Evolutionary conservation across 352 stramenopile species (phyloP).

Genomic region (Phytophthora litchii): DNA sequence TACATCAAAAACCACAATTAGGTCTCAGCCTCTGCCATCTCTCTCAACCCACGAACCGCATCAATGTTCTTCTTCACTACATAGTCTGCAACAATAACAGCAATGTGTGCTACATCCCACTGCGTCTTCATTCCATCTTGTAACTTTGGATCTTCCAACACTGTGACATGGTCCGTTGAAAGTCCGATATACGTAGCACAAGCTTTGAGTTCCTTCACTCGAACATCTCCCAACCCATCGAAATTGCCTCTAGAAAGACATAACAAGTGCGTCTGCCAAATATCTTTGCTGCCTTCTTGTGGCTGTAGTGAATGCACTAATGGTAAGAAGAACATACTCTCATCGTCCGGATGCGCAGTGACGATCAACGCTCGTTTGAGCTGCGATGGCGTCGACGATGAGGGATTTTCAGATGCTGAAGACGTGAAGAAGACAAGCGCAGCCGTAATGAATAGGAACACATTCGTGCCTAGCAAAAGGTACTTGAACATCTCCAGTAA

Average conservation of each 20-base stretch:
- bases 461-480: conserved; percentile 61
- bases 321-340: conserved; percentile 98
- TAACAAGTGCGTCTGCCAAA: conserved; percentile 83
- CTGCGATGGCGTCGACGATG: conserved; percentile 3
- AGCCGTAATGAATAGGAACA: conserved; percentile 59
- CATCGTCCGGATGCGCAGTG: conserved; percentile 96
- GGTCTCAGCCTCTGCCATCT: background rate
- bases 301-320: conserved; percentile 73
- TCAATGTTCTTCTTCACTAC: conserved; percentile 64
- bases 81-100: conserved; percentile 57
- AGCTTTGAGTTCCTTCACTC: conserved; percentile 82
- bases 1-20: conserved; percentile 24
- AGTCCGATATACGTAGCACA: conserved; percentile 67
- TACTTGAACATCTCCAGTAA: conserved; percentile 66
- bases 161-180: conserved; percentile 45
- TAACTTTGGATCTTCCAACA: conserved; percentile 82
- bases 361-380: conserved; percentile 80
- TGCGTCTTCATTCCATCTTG: conserved; percentile 86
- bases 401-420: conserved; percentile 3
- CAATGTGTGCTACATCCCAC: conserved; percentile 78
- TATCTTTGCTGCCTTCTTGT: conserved; percentile 7
- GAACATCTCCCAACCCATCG: conserved; percentile 86
- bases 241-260: conserved; percentile 94
- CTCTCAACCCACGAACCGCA: conserved; percentile 41
- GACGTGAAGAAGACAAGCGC: conserved; percentile 40